Conservation (phyloP, 495 filamentous ascomycete genomes). For the Penicillium canescens region DNA sequence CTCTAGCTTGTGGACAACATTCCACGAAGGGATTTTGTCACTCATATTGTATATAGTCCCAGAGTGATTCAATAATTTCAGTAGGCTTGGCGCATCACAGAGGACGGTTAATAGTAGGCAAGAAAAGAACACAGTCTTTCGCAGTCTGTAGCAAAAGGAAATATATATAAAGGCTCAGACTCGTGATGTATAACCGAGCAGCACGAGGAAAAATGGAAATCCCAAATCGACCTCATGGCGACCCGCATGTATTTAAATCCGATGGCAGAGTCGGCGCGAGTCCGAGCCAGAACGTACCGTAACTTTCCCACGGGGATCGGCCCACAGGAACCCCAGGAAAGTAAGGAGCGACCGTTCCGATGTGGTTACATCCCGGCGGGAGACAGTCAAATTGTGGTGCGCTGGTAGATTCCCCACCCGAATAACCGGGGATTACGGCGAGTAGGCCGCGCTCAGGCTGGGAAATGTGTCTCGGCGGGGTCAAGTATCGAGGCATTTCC, state of each 20-base stretch:
- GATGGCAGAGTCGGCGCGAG: slow-evolving; percentile 1
- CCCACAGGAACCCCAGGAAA: slow-evolving; percentile 12
- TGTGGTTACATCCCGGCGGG: slow-evolving; percentile 13
- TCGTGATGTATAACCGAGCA: not conserved
- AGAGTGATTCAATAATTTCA: not conserved
- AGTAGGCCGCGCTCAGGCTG: not conserved
- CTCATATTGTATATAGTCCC: slow-evolving; percentile 31
- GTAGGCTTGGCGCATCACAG: not conserved
- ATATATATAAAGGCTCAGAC: not conserved
- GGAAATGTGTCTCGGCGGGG: slow-evolving; percentile 12
- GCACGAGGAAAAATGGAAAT: not conserved
- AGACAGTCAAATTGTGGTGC: not conserved
- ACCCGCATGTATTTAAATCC: slow-evolving; percentile 6
- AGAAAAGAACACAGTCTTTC: no score
- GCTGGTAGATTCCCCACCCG: not conserved
- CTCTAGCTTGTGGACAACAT: slow-evolving; percentile 61
- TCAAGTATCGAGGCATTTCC: not conserved
- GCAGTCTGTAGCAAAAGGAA: not conserved
- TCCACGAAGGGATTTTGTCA: slow-evolving; percentile 52
- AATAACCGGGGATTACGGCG: not conserved
- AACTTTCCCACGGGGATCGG: slow-evolving; percentile 22
- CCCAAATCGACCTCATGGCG: not conserved
- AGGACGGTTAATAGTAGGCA: not conserved
- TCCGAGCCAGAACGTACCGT: slow-evolving; percentile 6
- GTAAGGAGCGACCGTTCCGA: slow-evolving; percentile 8